A percentile compares a stretch with the other conserved stretches of the same genome.
These are phyloP conservation scores for Leccinum arenicola DNA, from an alignment of 768 basidiomycete species.

Conservation along the genomic window DNA sequence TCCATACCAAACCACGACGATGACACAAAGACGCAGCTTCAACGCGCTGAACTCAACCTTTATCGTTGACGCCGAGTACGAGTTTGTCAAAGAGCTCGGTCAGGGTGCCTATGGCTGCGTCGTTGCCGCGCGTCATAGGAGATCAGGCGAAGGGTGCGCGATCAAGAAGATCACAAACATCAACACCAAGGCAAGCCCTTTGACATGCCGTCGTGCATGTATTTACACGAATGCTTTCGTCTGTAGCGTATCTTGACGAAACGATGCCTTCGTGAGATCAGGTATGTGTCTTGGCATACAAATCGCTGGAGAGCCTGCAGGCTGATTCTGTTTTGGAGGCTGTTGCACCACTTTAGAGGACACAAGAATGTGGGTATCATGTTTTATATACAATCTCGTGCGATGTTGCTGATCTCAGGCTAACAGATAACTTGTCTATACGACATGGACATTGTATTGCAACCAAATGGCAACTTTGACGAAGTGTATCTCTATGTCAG, in stretches of 20 bases:
- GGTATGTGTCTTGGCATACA: conserved; percentile 41
- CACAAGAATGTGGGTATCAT: conserved; percentile 85
- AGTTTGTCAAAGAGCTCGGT: conserved; percentile 95
- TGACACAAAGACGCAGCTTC: conserved; percentile 76
- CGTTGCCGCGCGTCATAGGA: conserved; percentile 78
- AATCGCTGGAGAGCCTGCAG: background rate
- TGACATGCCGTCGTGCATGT: background rate
- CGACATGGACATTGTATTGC: conserved; percentile 97
- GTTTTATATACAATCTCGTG: conserved; percentile 2
- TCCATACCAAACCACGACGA: conserved; percentile 17
- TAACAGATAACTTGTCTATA: conserved; percentile 90
- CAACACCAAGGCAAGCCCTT: conserved; percentile 68
- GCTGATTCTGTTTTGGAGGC: conserved; percentile 41
- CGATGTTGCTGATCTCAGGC: conserved; percentile 3
- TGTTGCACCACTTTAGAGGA: conserved; percentile 96
- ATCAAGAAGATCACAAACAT: conserved; percentile 97
- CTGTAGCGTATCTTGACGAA: conserved; percentile 90
- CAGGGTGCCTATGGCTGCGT: conserved; percentile 96
- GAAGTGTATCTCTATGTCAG: conserved; percentile 92
- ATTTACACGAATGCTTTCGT: conserved; percentile 11
- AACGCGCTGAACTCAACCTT: conserved; percentile 84
- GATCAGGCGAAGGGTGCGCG: conserved; percentile 85
- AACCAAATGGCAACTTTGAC: conserved; percentile 87
- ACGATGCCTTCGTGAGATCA: conserved; percentile 93
- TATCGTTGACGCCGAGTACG: conserved; percentile 84